phyloP scores from a whole-genome alignment of 1,284 basidiomycete genomes.

The Porodaedalea pini region DNA sequence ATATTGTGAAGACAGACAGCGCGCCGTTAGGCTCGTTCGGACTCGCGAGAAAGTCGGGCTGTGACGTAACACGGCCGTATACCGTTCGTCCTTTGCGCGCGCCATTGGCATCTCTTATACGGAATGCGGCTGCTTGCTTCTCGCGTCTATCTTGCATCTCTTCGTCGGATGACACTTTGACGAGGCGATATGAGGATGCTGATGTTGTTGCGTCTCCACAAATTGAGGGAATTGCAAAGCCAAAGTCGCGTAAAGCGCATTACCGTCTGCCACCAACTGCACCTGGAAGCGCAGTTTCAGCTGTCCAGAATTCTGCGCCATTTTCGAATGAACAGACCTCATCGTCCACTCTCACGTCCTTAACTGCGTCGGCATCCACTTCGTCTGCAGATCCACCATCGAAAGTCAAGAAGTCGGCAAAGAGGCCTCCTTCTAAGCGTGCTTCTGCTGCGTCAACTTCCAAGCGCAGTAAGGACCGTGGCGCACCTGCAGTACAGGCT shows the following conservation, averaged over 20 bases:
- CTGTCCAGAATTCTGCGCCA: no score
- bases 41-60: background rate
- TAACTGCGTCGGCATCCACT: background rate
- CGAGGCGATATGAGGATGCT: no score
- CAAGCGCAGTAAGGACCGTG: no score
- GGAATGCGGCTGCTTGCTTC: no score
- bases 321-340: no score
- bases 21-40: background rate
- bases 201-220: no score
- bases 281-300: no score
- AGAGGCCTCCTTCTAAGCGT: background rate
- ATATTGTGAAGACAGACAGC: background rate
- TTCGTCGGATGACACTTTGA: no score
- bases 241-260: no score
- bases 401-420: background rate
- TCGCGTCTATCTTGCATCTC: no score
- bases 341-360: background rate
- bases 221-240: no score
- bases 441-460: background rate
- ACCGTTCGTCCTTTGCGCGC: slow-evolving; percentile 3
- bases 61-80: background rate
- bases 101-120: slow-evolving; percentile 4
- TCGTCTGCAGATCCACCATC: background rate
- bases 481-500: background rate
- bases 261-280: no score